A percentile compares a stretch with the other conserved stretches of the same genome.
Evolutionary conservation across 1,284 basidiomycete genomes (phyloP).

Genomic region (Ganoderma meredithae): DNA sequence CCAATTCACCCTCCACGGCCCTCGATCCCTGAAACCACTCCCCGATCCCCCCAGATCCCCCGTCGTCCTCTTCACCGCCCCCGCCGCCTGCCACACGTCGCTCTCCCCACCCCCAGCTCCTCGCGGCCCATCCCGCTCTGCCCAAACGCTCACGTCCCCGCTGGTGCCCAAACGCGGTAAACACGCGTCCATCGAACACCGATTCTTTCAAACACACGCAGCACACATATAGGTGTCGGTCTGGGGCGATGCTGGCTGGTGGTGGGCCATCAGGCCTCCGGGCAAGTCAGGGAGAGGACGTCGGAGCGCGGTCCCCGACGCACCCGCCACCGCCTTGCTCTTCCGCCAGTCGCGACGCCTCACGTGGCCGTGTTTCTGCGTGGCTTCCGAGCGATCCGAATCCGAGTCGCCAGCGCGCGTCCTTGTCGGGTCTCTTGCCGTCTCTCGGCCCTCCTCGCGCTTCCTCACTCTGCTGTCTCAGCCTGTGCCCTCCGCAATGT

Average conservation of each 20-base stretch:
- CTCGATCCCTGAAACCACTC: constrained; percentile 6
- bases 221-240: too few relatives aligned
- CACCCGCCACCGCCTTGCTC: not conserved
- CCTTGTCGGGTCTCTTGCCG: not conserved
- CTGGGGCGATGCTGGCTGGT: not conserved
- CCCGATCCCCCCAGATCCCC: constrained; percentile 8
- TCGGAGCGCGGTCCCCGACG: not conserved
- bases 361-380: not conserved
- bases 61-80: not conserved
- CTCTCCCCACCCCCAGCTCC: not conserved
- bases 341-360: not conserved
- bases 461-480: too few relatives aligned
- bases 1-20: constrained; percentile 2
- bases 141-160: too few relatives aligned
- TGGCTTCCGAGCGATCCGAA: not conserved
- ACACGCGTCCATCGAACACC: not conserved
- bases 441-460: not conserved
- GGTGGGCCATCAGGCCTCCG: not conserved
- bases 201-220: not conserved
- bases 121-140: not conserved
- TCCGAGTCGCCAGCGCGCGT: not conserved
- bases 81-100: constrained; percentile 2
- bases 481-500: too few relatives aligned
- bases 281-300: not conserved
- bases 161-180: not conserved